Evolutionary conservation across 257 asterid species (phyloP), one percentile per base, ranked within the genome.

Genomic region (Solanum paucissectum): DNA sequence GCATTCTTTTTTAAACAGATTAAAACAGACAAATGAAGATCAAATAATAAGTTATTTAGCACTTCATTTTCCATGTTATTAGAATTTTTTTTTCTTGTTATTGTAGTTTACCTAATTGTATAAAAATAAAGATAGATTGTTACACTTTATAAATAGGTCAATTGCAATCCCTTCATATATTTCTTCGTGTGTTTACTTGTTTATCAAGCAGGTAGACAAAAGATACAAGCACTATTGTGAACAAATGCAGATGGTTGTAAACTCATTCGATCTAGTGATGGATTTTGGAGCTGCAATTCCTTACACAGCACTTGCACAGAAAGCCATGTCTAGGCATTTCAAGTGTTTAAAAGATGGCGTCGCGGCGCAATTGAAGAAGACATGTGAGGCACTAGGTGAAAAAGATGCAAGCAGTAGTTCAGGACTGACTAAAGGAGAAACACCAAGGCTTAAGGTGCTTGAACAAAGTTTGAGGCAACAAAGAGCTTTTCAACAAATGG

Each of bases 201-300:
- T n/a, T 77, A 20, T 21, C 14, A 27, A 40, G 62, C 93, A 98
- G 99, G 99, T 96, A 90, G 99, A 95, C 29, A 90, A 98, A 75
- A 93, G 99, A 91, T 98, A 98, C 94, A 93, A 88, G 88, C 98
- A 94, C 29, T 98, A 98, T 88, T 96, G 99, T 87, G 98, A 96
- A 88, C 99, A 98, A 84, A 96, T 98, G 99, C 98, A 98, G 83
- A 96, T 93, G 96, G 98, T 98, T 16, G 99, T 96, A 83, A 98
- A 95, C 38, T 96, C 99, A 23, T 96, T 98, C 83, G 99, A 98
- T 92, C 85, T 94, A 91, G 95, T 98, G 83, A 96, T 98, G 98
- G 99, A 99, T 0, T 96, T 91, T 76, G 99, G 99, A 6, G 94
- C 98, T 23, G 98, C 99, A 8, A 91, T 91, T 79, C 98, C 99